phyloP scores from a whole-genome alignment of 2,329 filamentous ascomycete species.

The Stagonosporopsis chrysanthemi region DNA sequence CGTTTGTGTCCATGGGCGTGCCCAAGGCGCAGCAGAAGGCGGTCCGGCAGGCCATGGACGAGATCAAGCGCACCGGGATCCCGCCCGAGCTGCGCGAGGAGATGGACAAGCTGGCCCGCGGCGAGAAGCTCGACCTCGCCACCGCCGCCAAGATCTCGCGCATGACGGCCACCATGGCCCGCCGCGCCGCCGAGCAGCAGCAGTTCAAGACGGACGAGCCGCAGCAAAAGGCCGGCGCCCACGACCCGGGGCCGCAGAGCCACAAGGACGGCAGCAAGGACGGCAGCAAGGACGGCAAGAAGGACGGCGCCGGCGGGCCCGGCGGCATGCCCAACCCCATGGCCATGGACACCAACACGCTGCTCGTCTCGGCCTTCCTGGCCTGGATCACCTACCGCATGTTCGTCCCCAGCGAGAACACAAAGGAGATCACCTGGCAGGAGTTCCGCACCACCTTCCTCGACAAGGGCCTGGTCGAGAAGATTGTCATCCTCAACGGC shows the following conservation, averaged over 20 bases:
- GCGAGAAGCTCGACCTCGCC: constrained; percentile 59
- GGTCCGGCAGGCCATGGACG: constrained; percentile 66
- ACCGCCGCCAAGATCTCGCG: constrained; percentile 68
- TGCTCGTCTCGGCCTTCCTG: constrained; percentile 65
- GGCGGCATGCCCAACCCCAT: constrained; percentile 20
- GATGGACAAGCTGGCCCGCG: constrained; percentile 62
- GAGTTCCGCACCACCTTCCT: constrained; percentile 93
- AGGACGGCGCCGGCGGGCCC: constrained; percentile 42
- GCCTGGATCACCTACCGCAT: constrained; percentile 66
- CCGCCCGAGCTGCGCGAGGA: constrained; percentile 72
- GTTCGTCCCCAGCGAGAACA: constrained; percentile 71
- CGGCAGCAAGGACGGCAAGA: constrained; percentile 41
- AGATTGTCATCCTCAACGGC: constrained; percentile 80
- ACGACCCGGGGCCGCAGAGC: constrained; percentile 55
- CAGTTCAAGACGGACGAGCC: constrained; percentile 36
- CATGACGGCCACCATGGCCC: constrained; percentile 64
- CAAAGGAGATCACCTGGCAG: constrained; percentile 93
- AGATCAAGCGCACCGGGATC: constrained; percentile 72
- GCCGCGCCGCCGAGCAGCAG: constrained; percentile 56
- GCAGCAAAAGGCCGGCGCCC: constrained; percentile 54
- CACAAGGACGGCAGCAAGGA: too few relatives aligned
- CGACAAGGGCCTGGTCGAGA: constrained; percentile 95
- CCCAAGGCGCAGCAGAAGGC: constrained; percentile 68
- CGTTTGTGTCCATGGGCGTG: constrained; percentile 64
- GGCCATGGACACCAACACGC: constrained; percentile 62